Conservation (phyloP, 2,329 filamentous ascomycete genomes). For the Coleophoma crateriformis region DNA sequence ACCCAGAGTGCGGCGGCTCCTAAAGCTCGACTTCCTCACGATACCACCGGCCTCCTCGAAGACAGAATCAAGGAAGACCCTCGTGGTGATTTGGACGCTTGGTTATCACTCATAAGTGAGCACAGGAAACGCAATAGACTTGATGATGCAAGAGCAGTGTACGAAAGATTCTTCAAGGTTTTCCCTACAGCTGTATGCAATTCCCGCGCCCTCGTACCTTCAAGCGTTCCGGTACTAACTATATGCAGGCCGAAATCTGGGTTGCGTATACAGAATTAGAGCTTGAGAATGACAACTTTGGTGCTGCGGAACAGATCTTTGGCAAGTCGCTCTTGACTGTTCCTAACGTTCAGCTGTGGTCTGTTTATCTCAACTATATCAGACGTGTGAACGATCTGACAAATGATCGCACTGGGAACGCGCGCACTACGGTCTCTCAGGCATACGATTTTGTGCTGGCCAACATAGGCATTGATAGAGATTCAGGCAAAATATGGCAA, state of each 20-base stretch:
- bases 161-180: slow-evolving; percentile 79
- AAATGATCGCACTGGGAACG: slow-evolving; percentile 69
- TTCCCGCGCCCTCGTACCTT: slow-evolving; percentile 2
- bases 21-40: slow-evolving; percentile 29
- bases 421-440: slow-evolving; percentile 73
- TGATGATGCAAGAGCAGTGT: slow-evolving; percentile 73
- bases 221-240: slow-evolving; percentile 26
- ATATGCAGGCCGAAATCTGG: slow-evolving; percentile 78
- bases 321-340: slow-evolving; percentile 71
- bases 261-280: slow-evolving; percentile 86
- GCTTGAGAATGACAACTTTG: slow-evolving; percentile 76
- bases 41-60: slow-evolving; percentile 52
- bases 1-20: slow-evolving; percentile 18
- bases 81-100: slow-evolving; percentile 86
- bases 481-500: slow-evolving; percentile 84
- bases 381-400: slow-evolving; percentile 84
- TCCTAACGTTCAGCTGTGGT: slow-evolving; percentile 84
- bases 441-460: slow-evolving; percentile 91
- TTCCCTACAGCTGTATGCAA: slow-evolving; percentile 86
- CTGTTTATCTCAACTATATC: slow-evolving; percentile 90
- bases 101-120: slow-evolving; percentile 82
- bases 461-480: slow-evolving; percentile 85
- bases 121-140: slow-evolving; percentile 76
- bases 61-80: slow-evolving; percentile 89
- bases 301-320: slow-evolving; percentile 78